Evolutionary conservation across 805 yeast species (phyloP), one percentile per base, ranked within the genome.

Genomic region (Ogataea sp.): DNA sequence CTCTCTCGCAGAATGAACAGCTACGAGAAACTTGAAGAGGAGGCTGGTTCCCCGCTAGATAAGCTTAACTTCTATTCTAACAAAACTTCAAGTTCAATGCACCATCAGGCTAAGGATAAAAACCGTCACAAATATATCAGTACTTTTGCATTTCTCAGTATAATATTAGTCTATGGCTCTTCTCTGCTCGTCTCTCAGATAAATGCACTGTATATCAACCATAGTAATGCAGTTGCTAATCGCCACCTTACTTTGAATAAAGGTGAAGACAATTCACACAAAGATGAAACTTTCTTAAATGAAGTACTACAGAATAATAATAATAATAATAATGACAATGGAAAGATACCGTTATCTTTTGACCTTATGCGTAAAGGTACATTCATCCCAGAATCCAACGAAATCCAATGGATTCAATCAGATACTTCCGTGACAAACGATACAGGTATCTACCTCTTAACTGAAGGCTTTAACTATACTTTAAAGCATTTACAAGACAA

Each of bases 391-490:
- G 58, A 62, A 14, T 58, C 51, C 37, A 72, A 74, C 44, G 56
- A 71, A 8, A 65, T 86, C 25, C 90, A 83, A 55, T 86, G 95
- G 95, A 73, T 85, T 34, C 52, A 52, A 39, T 60, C 68, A 1
- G 75, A 76, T 2, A 66, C 66, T 20, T 72, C 81, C 0, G 51
- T 61, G 9, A 45, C 48, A 11, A 60, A 73, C 44, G 89, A 81
- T 53, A 71, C 70, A 42, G 95, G 95, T 5, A 71, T 85, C 7
- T 86, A 72, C 54, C 70, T 83, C 23, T 70, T 73, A 1, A 62
- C 64, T 28, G 67, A 66, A 13, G 55, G 67, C 27, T 64, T 64
- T 17, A 59, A 63, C n/a, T 82, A 81, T 46, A 52, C 72, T 3
- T 69, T 84, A 24, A 78, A 73, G 45, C 81, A 59, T n/a, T 42